phyloP scores from a whole-genome alignment of 805 yeast genomes.

The Starmerella apicola region DNA sequence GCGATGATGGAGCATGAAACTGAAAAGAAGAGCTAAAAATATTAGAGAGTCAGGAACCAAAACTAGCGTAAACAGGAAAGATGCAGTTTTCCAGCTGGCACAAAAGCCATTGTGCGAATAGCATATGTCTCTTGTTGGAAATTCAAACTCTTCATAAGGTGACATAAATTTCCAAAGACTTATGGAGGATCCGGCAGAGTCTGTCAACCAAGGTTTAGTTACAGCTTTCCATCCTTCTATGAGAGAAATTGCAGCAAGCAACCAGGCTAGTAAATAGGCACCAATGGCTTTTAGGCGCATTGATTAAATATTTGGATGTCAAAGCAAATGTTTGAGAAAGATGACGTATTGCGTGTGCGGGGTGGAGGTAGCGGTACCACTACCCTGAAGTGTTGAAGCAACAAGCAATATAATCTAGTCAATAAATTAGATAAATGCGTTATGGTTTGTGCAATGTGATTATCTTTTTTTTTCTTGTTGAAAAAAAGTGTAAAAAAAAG shows the following conservation, averaged over 20 bases:
- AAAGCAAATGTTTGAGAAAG: too few species aligned
- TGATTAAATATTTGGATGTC: too few species aligned
- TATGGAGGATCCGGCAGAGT: conserved; percentile 8
- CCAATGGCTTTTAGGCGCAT: conserved; percentile 5
- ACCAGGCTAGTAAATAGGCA: conserved; percentile 13
- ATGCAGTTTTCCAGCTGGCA: conserved; percentile 24
- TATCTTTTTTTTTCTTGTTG: too few species aligned
- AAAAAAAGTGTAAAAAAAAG: too few species aligned
- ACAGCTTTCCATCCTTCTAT: conserved; percentile 5
- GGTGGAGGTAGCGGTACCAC: too few species aligned
- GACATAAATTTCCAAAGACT: conserved; percentile 13
- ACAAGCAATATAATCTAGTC: too few species aligned
- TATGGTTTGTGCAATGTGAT: too few species aligned
- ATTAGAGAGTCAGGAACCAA: conserved; percentile 19
- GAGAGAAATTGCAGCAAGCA: conserved; percentile 9
- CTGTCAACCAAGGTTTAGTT: conserved; percentile 17
- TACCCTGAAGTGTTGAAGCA: too few species aligned
- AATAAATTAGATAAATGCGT: too few species aligned
- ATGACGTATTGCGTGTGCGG: too few species aligned
- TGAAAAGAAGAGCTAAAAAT: conserved; percentile 15
- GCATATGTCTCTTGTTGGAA: conserved; percentile 20
- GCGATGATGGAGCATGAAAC: conserved; percentile 18
- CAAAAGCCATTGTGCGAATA: conserved; percentile 19
- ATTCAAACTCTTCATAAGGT: conserved; percentile 8
- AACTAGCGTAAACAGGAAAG: conserved; percentile 22